Conservation (phyloP, 2,329 filamentous ascomycete genomes). For the Aspergillus sp. region DNA sequence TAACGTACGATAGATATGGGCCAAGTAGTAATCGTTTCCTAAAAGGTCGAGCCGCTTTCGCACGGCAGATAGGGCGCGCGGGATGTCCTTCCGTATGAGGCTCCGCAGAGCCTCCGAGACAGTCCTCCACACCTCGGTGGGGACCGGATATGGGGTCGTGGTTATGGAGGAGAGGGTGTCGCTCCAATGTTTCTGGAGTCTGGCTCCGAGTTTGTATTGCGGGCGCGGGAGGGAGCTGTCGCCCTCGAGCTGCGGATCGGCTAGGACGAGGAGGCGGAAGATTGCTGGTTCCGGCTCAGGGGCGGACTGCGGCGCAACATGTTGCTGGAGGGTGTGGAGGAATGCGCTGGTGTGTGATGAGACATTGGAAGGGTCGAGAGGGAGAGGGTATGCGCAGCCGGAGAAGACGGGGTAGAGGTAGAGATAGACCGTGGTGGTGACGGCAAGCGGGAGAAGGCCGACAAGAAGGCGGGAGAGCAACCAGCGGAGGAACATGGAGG, state of each 20-base stretch:
- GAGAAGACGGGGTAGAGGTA: conserved; percentile 84
- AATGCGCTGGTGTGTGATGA: conserved; percentile 22
- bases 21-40: conserved; percentile 93
- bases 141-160: conserved; percentile 16
- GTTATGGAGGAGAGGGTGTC: conserved; percentile 17
- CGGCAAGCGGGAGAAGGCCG: conserved; percentile 63
- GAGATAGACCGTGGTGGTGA: conserved; percentile 72
- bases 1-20: conserved; percentile 83
- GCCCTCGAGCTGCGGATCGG: conserved; percentile 91
- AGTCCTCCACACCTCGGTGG: conserved; percentile 22
- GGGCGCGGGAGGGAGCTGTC: conserved; percentile 73
- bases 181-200: conserved; percentile 40
- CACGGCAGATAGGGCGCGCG: conserved; percentile 62
- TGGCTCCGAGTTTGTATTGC: conserved; percentile 46
- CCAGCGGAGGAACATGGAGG: conserved; percentile 53
- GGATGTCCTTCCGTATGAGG: conserved; percentile 66
- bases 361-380: conserved; percentile 21
- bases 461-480: conserved; percentile 48
- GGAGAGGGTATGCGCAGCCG: conserved; percentile 74
- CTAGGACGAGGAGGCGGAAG: conserved; percentile 83
- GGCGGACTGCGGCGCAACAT: conserved; percentile 25
- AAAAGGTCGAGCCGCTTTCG: conserved; percentile 84
- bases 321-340: conserved; percentile 39
- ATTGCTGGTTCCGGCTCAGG: conserved; percentile 54
- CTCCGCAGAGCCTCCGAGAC: conserved; percentile 23